Conservation (phyloP, 768 basidiomycete species). For the Dacryopinax spathularia region DNA sequence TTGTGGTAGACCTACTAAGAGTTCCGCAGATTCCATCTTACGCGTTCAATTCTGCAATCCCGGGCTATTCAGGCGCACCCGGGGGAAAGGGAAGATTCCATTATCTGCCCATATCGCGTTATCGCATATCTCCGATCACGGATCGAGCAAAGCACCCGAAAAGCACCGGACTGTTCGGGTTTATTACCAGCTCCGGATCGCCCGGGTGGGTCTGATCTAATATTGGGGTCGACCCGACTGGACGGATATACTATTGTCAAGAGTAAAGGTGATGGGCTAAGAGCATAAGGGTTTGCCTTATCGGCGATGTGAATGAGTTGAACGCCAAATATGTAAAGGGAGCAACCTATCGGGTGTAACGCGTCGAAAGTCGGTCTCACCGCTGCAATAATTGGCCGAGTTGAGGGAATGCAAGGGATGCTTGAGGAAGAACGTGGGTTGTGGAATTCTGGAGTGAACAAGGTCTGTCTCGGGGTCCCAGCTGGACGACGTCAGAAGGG, state of each 20-base stretch:
- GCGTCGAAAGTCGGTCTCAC: background rate
- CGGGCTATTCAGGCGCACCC: background rate
- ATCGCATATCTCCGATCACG: background rate
- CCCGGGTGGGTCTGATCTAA: background rate
- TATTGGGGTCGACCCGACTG: background rate
- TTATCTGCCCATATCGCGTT: background rate
- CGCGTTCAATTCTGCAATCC: background rate
- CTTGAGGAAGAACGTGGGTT: background rate
- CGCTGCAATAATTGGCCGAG: background rate
- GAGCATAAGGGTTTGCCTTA: background rate
- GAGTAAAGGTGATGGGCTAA: background rate
- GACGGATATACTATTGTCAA: background rate
- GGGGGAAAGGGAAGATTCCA: background rate
- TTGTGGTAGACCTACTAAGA: background rate
- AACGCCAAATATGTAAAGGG: background rate
- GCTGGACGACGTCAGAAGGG: background rate
- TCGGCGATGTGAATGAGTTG: background rate
- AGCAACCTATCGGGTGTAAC: background rate
- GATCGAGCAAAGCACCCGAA: background rate
- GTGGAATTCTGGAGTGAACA: slow-evolving; percentile 3
- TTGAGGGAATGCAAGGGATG: background rate
- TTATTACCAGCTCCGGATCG: too few relatives aligned
- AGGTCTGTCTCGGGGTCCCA: background rate
- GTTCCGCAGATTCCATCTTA: background rate
- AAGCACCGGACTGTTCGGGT: background rate